Evolutionary conservation across 73 alveolate genomes (phyloP).

Genomic region (Symbiodinium natans): DNA sequence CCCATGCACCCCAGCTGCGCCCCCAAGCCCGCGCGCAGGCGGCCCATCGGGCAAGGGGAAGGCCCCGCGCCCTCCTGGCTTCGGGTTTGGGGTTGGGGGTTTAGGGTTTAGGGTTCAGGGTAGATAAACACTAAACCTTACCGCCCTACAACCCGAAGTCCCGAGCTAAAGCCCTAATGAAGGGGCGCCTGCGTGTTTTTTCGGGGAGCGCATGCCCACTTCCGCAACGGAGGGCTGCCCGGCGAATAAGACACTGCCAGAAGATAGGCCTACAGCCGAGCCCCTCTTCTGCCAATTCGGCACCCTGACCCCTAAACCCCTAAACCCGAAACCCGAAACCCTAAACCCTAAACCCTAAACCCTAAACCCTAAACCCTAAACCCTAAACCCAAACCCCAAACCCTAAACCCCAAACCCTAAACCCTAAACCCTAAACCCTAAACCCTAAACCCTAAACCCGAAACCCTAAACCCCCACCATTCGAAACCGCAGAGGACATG

Average conservation of each 20-base stretch:
- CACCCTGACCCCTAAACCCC: too few species aligned
- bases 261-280: too few species aligned
- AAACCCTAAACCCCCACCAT: too few species aligned
- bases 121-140: too few species aligned
- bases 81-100: background rate
- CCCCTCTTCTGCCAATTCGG: too few species aligned
- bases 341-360: background rate
- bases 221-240: too few species aligned
- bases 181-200: too few species aligned
- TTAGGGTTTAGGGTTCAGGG: background rate
- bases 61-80: background rate
- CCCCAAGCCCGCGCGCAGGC: background rate
- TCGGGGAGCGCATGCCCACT: too few species aligned
- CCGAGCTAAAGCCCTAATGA: too few species aligned
- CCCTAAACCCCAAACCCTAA: background rate
- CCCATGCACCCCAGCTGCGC: background rate
- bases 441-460: background rate
- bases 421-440: background rate
- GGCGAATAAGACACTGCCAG: too few species aligned
- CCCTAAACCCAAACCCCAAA: background rate
- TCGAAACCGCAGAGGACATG: background rate
- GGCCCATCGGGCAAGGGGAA: background rate
- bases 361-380: background rate
- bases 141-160: too few species aligned
- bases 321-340: background rate